Base-by-base conservation (phyloP, 2,329 filamentous ascomycete species). In the Cercospora berteroae region DNA sequence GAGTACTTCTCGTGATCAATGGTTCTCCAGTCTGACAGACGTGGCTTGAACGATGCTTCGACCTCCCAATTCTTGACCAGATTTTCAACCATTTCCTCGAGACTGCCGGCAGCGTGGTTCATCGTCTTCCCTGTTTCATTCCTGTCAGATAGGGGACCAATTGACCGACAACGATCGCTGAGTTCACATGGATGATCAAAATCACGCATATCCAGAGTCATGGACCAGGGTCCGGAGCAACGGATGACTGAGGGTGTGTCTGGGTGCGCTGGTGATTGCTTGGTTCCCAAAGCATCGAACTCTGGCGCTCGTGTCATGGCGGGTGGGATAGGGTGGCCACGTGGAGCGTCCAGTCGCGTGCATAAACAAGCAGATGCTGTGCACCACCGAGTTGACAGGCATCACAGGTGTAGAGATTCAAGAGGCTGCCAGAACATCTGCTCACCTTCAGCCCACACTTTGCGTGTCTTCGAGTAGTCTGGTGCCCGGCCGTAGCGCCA, bases 41-140 rank as follows among this genome's bases (percentile, higher is more conserved):
- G 73, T 7, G 83, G 83, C 79, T 90, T 90, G 84, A 89, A 90
- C 0, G 87, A 89, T 0, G 89, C 89, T 77, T 90, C 88, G 61
- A 90, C 85, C 77, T 90, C 88, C 89, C 88, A 90, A 76, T 90
- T 90, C 80, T 90, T 90, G 74, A 90, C 88, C 1, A 90, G 83
- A 74, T 90, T 90, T 76, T 90, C 85, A 44, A 90, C 88, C 4
- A 90, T 83, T 59, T 83, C 79, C 13, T 86, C 83, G 2, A 90
- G 83, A 65, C 84, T 87, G 39, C 82, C 83, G 3, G 86, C 80
- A 56, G 79, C 77, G 76, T 90, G 88, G 72, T 78, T 83, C 77
- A 80, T 82, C 39, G 79, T 81, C 77, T 88, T 89, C 63, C 85
- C 88, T 90, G 73, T 27, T 10, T n/a, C 4, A 3, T 39, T 50